phyloP scores from a whole-genome alignment of 805 yeast genomes.

The Saturnispora hagleri region DNA sequence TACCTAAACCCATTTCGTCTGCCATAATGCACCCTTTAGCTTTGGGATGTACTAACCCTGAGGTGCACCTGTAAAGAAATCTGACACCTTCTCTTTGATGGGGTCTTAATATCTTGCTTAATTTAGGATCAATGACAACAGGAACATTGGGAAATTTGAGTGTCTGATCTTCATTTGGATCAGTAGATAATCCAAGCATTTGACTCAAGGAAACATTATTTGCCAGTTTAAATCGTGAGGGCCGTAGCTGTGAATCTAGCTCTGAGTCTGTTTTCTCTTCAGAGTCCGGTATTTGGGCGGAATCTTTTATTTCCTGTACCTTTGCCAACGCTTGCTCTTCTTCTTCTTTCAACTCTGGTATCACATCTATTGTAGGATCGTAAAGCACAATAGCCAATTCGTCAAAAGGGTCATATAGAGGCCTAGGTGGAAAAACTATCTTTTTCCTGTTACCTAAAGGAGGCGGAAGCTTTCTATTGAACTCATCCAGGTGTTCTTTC shows the following conservation, averaged over 20 bases:
- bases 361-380: slow-evolving; percentile 83
- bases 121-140: slow-evolving; percentile 86
- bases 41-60: slow-evolving; percentile 72
- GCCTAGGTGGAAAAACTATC: slow-evolving; percentile 68
- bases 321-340: slow-evolving; percentile 22
- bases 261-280: slow-evolving; percentile 8
- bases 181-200: slow-evolving; percentile 59
- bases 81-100: slow-evolving; percentile 95
- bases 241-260: slow-evolving; percentile 9
- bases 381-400: slow-evolving; percentile 91
- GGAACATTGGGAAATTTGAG: slow-evolving; percentile 76
- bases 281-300: slow-evolving; percentile 12
- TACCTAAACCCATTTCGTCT: slow-evolving; percentile 98
- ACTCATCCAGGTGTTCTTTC: slow-evolving; percentile 27
- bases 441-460: slow-evolving; percentile 76
- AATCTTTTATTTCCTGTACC: slow-evolving; percentile 14
- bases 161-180: slow-evolving; percentile 37
- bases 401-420: slow-evolving; percentile 89
- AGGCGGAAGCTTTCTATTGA: slow-evolving; percentile 55
- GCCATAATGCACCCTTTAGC: slow-evolving; percentile 95
- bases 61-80: slow-evolving; percentile 81
- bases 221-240: slow-evolving; percentile 29
- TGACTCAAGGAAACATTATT: slow-evolving; percentile 67
- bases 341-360: slow-evolving; percentile 26
- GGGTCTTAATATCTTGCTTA: slow-evolving; percentile 80